Conservation (phyloP, 208 protist species). For the Trypanosoma theileri region DNA sequence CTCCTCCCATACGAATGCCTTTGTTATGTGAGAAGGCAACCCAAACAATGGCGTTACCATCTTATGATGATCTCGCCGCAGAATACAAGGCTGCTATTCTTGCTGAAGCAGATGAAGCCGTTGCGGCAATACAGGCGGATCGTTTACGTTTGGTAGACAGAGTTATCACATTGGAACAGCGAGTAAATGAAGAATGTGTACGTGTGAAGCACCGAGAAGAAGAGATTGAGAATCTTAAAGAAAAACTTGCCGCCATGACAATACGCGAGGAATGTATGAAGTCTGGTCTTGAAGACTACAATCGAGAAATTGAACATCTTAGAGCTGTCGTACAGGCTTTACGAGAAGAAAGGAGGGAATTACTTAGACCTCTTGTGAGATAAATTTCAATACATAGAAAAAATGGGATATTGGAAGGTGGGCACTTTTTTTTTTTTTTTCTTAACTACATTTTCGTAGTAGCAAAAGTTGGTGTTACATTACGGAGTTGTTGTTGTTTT, state of each 20-base stretch:
- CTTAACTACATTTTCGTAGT: too few relatives aligned
- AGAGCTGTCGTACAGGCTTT: conserved; percentile 23
- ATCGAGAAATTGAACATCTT: conserved; percentile 34
- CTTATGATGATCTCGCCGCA: neutral
- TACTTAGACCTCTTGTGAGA: conserved; percentile 16
- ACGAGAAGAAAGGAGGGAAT: conserved; percentile 35
- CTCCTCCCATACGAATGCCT: neutral
- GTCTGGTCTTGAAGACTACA: conserved; percentile 26
- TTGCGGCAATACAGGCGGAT: conserved; percentile 21
- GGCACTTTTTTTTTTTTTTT: neutral
- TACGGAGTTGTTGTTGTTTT: too few relatives aligned
- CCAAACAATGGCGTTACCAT: conserved; percentile 8
- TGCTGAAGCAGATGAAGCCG: conserved; percentile 8
- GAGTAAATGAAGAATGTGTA: conserved; percentile 19
- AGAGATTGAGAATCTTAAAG: conserved; percentile 22
- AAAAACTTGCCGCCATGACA: conserved; percentile 25
- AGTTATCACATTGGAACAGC: conserved; percentile 24
- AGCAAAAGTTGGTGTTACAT: too few relatives aligned
- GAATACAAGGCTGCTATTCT: neutral
- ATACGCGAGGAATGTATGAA: conserved; percentile 36
- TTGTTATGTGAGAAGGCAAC: conserved; percentile 14
- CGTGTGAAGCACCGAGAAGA: conserved; percentile 14
- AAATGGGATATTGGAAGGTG: too few relatives aligned
- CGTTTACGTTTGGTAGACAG: conserved; percentile 30
- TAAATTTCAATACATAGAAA: conserved; percentile 1